Evolutionary conservation across 2,329 filamentous ascomycete species (phyloP), one percentile per base, ranked within the genome.

Genomic region (Cladosporium sp.): DNA sequence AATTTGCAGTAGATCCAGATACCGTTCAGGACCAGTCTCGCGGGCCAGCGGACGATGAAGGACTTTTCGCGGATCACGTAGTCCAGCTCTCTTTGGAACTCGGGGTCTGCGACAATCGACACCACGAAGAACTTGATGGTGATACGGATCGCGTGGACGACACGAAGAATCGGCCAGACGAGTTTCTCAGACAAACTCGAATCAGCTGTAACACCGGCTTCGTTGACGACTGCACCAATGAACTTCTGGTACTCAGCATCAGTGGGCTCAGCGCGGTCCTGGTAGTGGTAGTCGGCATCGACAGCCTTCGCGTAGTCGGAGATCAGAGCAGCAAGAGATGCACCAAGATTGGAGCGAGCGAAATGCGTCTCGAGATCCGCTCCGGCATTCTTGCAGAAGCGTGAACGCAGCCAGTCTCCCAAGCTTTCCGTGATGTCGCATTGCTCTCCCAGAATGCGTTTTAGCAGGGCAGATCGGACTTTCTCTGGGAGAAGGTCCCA

Each of bases 1-100:
- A 71, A 59, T 57, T 80, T 80, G 43, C 78, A 76, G 69, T 83
- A 84, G 7, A 79, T 78, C 83, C 83, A 85, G 10, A 84, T 62
- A 58, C 77, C 72, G 54, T 79, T 83, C n/a, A 83, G 70, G 8
- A 79, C n/a, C 58, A 80, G 79, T 0, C 76, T 77, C 4, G 73
- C 69, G 11, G 79, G 79, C 23, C 75, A 74, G 5, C 76, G 76
- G 13, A 82, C 57, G 25, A 78, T 56, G 3, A 67, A 67, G 14
- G 77, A 76, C 26, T 78, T 76, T 23, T 69, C 61, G 53, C 73
- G 71, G 60, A 82, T 76, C 58, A 80, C 78, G 70, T 81, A 80
- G 65, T 81, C 77, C 54, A 85, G 75, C 63, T 85, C 83, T 66
- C 82, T 75, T 67, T 84, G 80, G 66, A 81, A 83, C 67, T 85